phyloP scores from a whole-genome alignment of 2,329 filamentous ascomycete species.

The Cercospora sp. region DNA sequence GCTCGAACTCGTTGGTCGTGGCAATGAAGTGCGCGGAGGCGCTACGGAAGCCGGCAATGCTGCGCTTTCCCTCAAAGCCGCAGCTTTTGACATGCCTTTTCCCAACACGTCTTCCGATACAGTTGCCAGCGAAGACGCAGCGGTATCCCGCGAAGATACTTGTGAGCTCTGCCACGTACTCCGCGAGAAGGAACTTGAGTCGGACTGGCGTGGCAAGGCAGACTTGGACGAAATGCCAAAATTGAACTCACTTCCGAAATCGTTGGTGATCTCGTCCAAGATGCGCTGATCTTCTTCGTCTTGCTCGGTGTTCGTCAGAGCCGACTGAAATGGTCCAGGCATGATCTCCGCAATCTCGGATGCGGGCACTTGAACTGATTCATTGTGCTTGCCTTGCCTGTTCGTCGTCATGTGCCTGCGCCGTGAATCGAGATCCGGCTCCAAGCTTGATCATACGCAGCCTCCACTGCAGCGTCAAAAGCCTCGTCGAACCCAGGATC shows the following conservation, averaged over 20 bases:
- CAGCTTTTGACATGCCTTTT: conserved; percentile 39
- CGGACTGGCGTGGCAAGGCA: conserved; percentile 72
- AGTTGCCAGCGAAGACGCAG: conserved; percentile 68
- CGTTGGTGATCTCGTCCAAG: conserved; percentile 83
- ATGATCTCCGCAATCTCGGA: conserved; percentile 32
- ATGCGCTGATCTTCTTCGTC: conserved; percentile 53
- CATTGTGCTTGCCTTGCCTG: conserved; percentile 22
- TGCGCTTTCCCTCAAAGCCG: conserved; percentile 19
- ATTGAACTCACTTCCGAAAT: conserved; percentile 76
- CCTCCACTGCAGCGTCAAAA: conserved; percentile 91
- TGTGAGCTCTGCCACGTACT: conserved; percentile 77
- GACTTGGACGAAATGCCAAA: conserved; percentile 69
- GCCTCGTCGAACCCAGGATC: conserved; percentile 93
- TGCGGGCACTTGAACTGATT: conserved; percentile 29
- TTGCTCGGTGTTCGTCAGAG: conserved; percentile 19
- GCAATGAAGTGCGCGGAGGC: conserved; percentile 32
- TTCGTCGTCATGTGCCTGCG: conserved; percentile 33
- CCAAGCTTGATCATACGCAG: conserved; percentile 89
- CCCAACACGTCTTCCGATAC: conserved; percentile 64
- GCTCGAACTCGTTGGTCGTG: conserved; percentile 26
- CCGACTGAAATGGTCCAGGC: conserved; percentile 19
- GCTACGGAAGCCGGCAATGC: conserved; percentile 37
- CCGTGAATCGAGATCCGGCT: conserved; percentile 62
- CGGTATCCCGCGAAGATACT: conserved; percentile 60
- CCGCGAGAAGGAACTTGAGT: conserved; percentile 76